Evolutionary conservation across 2,329 filamentous ascomycete genomes (phyloP).

Genomic region (Sporothrix luriei): DNA sequence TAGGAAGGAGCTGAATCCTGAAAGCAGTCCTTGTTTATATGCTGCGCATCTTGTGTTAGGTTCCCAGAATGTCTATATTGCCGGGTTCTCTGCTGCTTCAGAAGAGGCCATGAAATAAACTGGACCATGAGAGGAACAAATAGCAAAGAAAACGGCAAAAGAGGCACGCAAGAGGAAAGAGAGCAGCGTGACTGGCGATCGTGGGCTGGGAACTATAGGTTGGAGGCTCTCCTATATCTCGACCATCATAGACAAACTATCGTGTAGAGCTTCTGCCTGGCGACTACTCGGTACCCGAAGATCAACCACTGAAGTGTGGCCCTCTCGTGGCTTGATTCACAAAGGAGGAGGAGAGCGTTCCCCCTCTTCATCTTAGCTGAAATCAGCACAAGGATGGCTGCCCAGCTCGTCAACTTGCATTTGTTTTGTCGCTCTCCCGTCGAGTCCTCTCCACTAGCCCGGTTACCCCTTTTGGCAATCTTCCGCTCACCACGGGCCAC

Average conservation of each 20-base stretch:
- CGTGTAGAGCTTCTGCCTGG: not conserved
- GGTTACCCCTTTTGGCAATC: not conserved
- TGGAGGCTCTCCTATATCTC: not conserved
- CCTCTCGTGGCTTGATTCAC: not conserved
- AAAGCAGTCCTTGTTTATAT: not conserved
- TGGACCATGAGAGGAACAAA: not conserved
- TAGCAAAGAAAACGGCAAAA: not conserved
- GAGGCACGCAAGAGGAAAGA: not conserved
- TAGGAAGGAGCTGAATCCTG: not conserved
- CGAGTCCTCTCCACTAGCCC: slow-evolving; percentile 10
- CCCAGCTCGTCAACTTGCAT: not conserved
- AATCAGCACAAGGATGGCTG: not conserved
- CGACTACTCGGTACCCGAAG: not conserved
- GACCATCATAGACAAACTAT: not conserved
- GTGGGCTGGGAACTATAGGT: not conserved
- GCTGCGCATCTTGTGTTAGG: too few species aligned
- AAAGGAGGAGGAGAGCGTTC: not conserved
- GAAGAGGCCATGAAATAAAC: not conserved
- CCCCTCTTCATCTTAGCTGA: not conserved
- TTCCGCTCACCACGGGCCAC: slow-evolving; percentile 17
- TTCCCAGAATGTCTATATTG: not conserved
- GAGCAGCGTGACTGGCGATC: not conserved
- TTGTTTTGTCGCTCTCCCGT: slow-evolving; percentile 16
- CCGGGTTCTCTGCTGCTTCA: not conserved
- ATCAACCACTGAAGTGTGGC: not conserved